phyloP scores from a whole-genome alignment of 2,329 filamentous ascomycete genomes.

The Epichloe typhina region DNA sequence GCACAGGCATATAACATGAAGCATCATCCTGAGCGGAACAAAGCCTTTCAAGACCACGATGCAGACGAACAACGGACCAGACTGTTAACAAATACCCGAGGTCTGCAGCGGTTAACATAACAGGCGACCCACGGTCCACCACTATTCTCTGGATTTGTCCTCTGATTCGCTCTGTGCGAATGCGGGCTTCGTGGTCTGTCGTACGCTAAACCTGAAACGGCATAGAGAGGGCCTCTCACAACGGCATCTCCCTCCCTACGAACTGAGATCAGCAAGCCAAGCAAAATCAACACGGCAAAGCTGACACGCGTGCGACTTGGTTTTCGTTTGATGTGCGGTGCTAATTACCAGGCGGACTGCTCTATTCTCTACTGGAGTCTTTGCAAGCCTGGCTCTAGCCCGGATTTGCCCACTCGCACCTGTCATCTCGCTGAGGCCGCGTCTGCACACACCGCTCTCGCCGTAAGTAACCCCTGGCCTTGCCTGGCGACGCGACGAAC shows the following conservation, averaged over 20 bases:
- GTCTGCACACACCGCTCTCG: background rate
- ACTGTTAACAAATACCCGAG: background rate
- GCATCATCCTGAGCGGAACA: no score
- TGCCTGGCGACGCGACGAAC: background rate
- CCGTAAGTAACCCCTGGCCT: constrained; percentile 1
- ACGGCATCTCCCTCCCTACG: background rate
- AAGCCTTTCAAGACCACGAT: background rate
- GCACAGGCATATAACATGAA: no score
- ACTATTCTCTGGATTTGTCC: background rate
- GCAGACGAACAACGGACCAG: background rate
- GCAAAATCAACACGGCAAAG: background rate
- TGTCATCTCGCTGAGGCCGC: background rate
- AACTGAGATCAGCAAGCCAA: constrained; percentile 1
- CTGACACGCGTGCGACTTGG: constrained; percentile 1
- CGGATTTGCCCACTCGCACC: constrained; percentile 5
- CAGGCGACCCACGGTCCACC: background rate
- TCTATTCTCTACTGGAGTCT: background rate
- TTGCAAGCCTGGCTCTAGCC: constrained; percentile 3
- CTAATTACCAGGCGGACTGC: background rate
- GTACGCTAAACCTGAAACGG: background rate
- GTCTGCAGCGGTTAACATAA: background rate
- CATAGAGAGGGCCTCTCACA: background rate
- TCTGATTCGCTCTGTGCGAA: background rate
- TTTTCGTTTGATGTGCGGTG: background rate
- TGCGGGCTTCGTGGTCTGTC: background rate